Base-by-base conservation (phyloP, 2,329 filamentous ascomycete genomes). In the Phaeomoniella chlamydospora region DNA sequence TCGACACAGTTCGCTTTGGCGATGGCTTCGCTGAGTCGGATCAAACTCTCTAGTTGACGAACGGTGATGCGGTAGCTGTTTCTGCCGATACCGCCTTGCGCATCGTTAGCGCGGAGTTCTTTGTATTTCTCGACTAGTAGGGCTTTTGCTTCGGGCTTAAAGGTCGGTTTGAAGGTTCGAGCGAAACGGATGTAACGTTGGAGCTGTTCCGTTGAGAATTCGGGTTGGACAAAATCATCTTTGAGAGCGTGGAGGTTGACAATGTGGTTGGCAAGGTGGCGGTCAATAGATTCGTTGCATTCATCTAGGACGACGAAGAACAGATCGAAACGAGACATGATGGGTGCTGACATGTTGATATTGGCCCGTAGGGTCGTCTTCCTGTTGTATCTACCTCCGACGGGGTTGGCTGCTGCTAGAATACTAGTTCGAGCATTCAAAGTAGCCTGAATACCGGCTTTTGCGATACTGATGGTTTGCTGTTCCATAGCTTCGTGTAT, bases 401-500 rank as follows among this genome's bases (percentile, higher is more conserved):
- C 85, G 0, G 90, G 90, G 57, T 98, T 98, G 18, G 90, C 90
- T 4, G 90, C 90, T 1, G 90, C 90, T 12, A 98, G 77, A 49
- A 98, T 96, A 33, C 81, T 90, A 1, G 90, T 94, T 37, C 90
- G 77, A 2, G 90, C 90, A 53, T 98, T 98, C 32, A 98, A 72
- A 0, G 90, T 98, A 3, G 90, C 92, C 56, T 98, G 90, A 40
- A 98, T 98, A 50, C 90, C 90, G 4, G 90, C 90, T 62, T 98
- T 98, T 41, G 90, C 88, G 50, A 98, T 98, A 5, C 86, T 94
- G 45, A 98, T 98, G 4, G 90, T 98, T 61, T 98, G 90, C 65
- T 98, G 90, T 72, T 98, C 90, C 90, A 98, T 98, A 40, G 90
- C 90, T 74, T 98, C 90, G 71, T 98, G 90, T 51, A 98, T 98